A percentile compares a stretch with the other conserved stretches of the same genome.
phyloP scores from a whole-genome alignment of 2,329 filamentous ascomycete species.

The Penicillium hordei region DNA sequence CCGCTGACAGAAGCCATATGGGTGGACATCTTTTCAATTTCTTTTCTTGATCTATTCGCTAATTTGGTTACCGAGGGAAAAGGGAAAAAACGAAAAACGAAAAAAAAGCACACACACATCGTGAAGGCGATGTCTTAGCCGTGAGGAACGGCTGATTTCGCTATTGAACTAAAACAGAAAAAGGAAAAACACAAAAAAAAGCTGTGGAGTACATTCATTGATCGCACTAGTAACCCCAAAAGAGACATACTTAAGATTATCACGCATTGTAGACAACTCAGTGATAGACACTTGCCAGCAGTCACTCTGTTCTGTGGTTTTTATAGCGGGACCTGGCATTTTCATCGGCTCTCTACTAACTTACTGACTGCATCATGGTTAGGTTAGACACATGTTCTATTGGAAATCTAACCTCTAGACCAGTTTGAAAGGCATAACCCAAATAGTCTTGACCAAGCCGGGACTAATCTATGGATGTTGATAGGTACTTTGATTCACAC shows the following conservation, averaged over 20 bases:
- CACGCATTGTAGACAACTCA: background rate
- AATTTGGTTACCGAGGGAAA: background rate
- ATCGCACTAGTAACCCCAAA: background rate
- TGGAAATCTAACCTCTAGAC: background rate
- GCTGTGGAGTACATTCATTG: background rate
- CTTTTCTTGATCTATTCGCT: background rate
- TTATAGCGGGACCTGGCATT: background rate
- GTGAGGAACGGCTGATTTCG: background rate
- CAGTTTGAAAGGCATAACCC: background rate
- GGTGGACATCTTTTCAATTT: background rate
- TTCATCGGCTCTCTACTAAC: background rate
- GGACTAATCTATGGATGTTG: background rate
- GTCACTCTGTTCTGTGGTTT: background rate
- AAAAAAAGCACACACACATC: background rate
- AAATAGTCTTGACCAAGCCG: background rate
- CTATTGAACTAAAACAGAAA: background rate
- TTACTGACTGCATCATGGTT: background rate
- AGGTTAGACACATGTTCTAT: background rate
- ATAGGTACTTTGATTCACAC: background rate
- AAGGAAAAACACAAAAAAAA: background rate
- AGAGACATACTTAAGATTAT: background rate
- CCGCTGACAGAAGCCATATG: background rate
- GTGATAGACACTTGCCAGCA: background rate
- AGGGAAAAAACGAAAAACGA: background rate
- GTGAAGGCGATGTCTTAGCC: background rate